These are phyloP conservation scores for Sporothrix curviconia DNA, from an alignment of 2,329 filamentous ascomycete species.

Conservation along the genomic window DNA sequence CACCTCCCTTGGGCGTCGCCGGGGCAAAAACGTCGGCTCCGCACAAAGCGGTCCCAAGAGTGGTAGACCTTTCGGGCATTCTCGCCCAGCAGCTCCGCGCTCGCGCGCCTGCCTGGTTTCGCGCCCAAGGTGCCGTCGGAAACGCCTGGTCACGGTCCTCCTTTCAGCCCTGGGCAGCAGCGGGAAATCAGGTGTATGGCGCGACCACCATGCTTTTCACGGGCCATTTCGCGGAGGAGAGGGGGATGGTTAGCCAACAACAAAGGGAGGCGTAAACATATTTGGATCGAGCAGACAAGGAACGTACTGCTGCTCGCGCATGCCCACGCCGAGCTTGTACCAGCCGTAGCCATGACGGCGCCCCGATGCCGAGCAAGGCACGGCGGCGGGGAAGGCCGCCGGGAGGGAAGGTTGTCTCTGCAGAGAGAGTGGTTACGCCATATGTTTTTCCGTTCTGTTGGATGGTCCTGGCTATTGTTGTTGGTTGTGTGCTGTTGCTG, in stretches of 20 bases:
- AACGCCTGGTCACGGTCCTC: conserved; percentile 94
- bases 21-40: conserved; percentile 77
- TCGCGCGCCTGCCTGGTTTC: conserved; percentile 84
- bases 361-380: conserved; percentile 70
- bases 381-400: conserved; percentile 80
- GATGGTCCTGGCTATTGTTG: no score
- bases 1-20: conserved; percentile 57
- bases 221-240: conserved; percentile 70
- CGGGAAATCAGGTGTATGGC: conserved; percentile 90
- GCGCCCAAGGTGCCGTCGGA: conserved; percentile 78
- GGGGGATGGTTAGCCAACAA: conserved; percentile 3
- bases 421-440: not conserved
- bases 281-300: not conserved
- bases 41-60: conserved; percentile 80
- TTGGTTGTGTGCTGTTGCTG: no score
- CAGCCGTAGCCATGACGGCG: conserved; percentile 82
- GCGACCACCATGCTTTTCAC: conserved; percentile 98
- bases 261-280: no score
- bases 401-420: conserved; percentile 87
- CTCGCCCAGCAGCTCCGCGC: conserved; percentile 79
- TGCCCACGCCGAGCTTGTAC: conserved; percentile 75
- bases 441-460: no score
- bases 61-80: conserved; percentile 78
- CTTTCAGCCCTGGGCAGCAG: conserved; percentile 90
- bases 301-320: conserved; percentile 84